These are phyloP conservation scores for Pseudogymnoascus sp. DNA, from an alignment of 2,329 filamentous ascomycete genomes.

Conservation along the genomic window DNA sequence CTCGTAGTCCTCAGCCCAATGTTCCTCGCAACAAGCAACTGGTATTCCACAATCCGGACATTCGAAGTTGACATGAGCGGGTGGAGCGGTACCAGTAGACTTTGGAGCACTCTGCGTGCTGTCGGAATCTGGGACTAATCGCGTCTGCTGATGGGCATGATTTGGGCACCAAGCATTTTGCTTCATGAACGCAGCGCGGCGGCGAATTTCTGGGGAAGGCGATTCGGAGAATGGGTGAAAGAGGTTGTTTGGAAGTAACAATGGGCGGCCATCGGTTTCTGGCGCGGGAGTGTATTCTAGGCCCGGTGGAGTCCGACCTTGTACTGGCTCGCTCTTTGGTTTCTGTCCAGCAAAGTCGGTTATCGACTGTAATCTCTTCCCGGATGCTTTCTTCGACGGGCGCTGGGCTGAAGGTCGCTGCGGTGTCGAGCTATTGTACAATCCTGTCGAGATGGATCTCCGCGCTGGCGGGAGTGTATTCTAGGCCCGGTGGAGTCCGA, in stretches of 20 bases:
- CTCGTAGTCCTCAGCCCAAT: slow-evolving; percentile 96
- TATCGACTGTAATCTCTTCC: slow-evolving; percentile 20
- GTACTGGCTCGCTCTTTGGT: slow-evolving; percentile 22
- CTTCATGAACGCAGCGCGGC: slow-evolving; percentile 82
- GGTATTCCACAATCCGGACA: slow-evolving; percentile 95
- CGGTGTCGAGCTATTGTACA: slow-evolving; percentile 14
- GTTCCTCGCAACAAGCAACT: slow-evolving; percentile 86
- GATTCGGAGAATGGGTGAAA: slow-evolving; percentile 91
- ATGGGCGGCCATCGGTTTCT: slow-evolving; percentile 21
- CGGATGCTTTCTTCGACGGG: slow-evolving; percentile 15
- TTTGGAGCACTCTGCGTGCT: slow-evolving; percentile 56
- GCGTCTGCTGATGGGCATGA: slow-evolving; percentile 72
- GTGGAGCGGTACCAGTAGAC: slow-evolving; percentile 50
- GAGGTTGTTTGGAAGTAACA: slow-evolving; percentile 60
- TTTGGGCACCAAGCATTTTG: slow-evolving; percentile 93
- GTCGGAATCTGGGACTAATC: slow-evolving; percentile 56
- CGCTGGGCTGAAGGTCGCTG: slow-evolving; percentile 12
- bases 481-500: slow-evolving; percentile 19
- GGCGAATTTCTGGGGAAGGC: slow-evolving; percentile 79
- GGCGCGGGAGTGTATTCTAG: slow-evolving; percentile 19
- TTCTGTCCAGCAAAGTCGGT: slow-evolving; percentile 19
- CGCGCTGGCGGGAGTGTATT: slow-evolving; percentile 15
- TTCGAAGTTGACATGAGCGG: slow-evolving; percentile 83
- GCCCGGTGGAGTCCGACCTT: slow-evolving; percentile 20
- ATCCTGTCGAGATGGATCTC: slow-evolving; percentile 22